Conservation (phyloP, 2,329 filamentous ascomycete genomes). For the Penicillium concentricum region DNA sequence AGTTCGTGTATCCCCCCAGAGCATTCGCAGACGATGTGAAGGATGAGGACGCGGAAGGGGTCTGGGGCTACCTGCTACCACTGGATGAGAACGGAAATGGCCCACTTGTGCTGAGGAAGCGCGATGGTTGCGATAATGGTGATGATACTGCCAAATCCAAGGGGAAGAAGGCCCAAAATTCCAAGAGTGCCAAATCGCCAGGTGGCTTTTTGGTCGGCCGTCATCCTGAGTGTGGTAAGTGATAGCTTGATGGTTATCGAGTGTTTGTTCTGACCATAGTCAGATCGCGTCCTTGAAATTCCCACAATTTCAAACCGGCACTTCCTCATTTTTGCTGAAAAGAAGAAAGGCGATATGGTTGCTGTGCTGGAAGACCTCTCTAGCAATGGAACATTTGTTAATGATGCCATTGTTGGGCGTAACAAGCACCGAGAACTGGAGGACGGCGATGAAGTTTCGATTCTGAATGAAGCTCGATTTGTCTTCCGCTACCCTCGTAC, state of each 20-base stretch:
- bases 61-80: conserved; percentile 94
- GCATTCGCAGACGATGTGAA: conserved; percentile 77
- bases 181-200: conserved; percentile 61
- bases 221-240: conserved; percentile 88
- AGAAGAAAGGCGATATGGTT: conserved; percentile 55
- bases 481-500: conserved; percentile 85
- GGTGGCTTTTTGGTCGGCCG: conserved; percentile 89
- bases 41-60: conserved; percentile 78
- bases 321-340: conserved; percentile 57
- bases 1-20: conserved; percentile 71
- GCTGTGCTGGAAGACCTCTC: conserved; percentile 91
- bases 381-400: conserved; percentile 94
- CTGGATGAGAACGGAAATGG: conserved; percentile 69
- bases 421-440: conserved; percentile 87
- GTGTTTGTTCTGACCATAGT: conserved; percentile 17
- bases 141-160: conserved; percentile 29
- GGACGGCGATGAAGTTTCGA: conserved; percentile 86
- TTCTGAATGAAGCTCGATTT: conserved; percentile 81
- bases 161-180: conserved; percentile 46
- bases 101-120: conserved; percentile 71
- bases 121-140: conserved; percentile 64
- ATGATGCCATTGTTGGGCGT: conserved; percentile 83
- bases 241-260: not conserved
- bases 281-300: conserved; percentile 71
- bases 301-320: conserved; percentile 81